These are phyloP conservation scores for Hyaloscypha hepaticicola DNA, from an alignment of 495 filamentous ascomycete genomes.

Conservation along the genomic window DNA sequence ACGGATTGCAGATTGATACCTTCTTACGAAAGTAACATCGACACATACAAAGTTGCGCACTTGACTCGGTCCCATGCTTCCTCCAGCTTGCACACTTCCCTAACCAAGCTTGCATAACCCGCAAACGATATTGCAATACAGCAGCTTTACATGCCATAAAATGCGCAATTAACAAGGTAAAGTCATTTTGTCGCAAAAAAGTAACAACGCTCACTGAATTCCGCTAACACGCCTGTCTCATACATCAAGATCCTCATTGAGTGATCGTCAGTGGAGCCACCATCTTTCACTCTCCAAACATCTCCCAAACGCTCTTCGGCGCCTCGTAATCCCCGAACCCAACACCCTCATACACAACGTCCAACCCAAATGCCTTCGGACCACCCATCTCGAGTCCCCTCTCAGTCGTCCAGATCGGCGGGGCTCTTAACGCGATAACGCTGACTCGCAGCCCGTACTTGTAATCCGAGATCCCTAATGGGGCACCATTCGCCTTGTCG, in stretches of 20 bases:
- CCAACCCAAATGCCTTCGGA: conserved; percentile 31
- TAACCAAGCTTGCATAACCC: too few species aligned
- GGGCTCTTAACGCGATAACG: conserved; percentile 40
- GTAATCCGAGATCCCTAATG: conserved; percentile 57
- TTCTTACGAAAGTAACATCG: too few species aligned
- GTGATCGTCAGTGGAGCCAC: background rate
- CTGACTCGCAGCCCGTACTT: conserved; percentile 39
- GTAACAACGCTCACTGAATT: too few species aligned
- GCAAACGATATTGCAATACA: too few species aligned
- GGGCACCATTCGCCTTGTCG: conserved; percentile 58
- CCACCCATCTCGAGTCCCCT: conserved; percentile 39
- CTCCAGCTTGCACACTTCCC: too few species aligned
- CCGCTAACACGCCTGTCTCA: too few species aligned
- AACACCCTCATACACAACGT: conserved; percentile 23
- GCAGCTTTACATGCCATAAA: too few species aligned
- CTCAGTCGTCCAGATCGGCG: conserved; percentile 39
- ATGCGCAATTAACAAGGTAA: too few species aligned
- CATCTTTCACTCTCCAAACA: conserved; percentile 22
- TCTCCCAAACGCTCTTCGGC: conserved; percentile 32
- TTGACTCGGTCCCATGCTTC: too few species aligned
- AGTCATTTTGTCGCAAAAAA: too few species aligned
- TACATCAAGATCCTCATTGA: background rate
- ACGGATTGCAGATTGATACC: too few species aligned
- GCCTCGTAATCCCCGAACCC: conserved; percentile 22
- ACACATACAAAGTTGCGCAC: too few species aligned